Conservation (phyloP, 129 eudicot species). For the Gnaphalium uliginosum region DNA sequence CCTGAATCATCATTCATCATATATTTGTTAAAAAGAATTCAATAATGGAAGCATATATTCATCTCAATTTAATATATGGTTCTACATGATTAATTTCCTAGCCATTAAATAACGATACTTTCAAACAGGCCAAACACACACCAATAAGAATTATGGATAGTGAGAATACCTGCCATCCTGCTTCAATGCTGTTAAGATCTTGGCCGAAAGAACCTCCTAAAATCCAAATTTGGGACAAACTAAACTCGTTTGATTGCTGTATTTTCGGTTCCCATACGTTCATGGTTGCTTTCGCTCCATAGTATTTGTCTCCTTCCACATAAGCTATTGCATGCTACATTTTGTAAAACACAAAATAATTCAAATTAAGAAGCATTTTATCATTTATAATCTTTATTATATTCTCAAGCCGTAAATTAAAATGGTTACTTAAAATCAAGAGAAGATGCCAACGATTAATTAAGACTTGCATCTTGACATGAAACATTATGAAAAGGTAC, state of each 20-base stretch:
- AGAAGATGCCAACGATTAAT: background rate
- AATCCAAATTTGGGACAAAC: constrained; percentile 87
- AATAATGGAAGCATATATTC: constrained; percentile 27
- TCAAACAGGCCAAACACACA: constrained; percentile 6
- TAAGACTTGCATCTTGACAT: background rate
- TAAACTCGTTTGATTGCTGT: constrained; percentile 89
- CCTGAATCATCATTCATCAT: constrained; percentile 60
- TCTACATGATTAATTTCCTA: constrained; percentile 21
- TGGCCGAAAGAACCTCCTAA: constrained; percentile 94
- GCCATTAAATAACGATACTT: background rate
- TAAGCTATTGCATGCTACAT: constrained; percentile 90
- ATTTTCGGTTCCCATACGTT: constrained; percentile 96
- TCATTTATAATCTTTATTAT: background rate
- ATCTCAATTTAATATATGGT: constrained; percentile 19
- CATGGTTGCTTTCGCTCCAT: constrained; percentile 93
- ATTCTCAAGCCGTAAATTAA: constrained; percentile 3
- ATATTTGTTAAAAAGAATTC: constrained; percentile 20
- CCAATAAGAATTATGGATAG: background rate
- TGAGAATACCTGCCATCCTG: constrained; percentile 92
- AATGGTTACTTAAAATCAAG: background rate
- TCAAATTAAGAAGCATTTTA: background rate
- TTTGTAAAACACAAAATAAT: constrained; percentile 19
- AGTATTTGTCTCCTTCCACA: constrained; percentile 87
- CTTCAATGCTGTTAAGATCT: constrained; percentile 99
- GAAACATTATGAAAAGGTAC: background rate